Percentiles rank a stretch among this genome's conserved stretches.
phyloP scores from a whole-genome alignment of 2,329 filamentous ascomycete genomes.

The Phialophora tarda region DNA sequence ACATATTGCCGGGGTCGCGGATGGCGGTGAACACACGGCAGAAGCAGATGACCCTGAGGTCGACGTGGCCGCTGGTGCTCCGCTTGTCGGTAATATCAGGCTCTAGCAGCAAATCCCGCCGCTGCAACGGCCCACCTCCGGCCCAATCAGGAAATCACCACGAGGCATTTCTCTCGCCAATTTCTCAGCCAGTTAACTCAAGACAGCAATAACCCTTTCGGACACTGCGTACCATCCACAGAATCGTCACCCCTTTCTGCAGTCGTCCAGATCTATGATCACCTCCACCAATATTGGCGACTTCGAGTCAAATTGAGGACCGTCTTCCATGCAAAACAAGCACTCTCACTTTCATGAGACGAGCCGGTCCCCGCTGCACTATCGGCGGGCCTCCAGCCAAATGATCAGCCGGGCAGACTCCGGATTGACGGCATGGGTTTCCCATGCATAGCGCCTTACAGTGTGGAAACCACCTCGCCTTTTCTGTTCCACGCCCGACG shows the following conservation, averaged over 20 bases:
- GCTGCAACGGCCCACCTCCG: neutral
- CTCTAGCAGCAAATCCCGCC: conserved; percentile 7
- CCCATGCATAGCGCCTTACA: neutral
- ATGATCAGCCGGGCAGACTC: conserved; percentile 16
- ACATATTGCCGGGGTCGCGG: conserved; percentile 10
- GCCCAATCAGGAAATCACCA: neutral
- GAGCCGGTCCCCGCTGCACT: neutral
- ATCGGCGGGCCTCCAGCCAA: neutral
- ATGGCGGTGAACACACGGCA: conserved; percentile 14
- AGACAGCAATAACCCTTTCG: conserved; percentile 13
- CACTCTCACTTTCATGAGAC: neutral
- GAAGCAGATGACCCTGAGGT: neutral
- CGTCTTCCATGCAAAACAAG: neutral
- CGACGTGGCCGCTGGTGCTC: conserved; percentile 5
- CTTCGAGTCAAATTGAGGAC: neutral
- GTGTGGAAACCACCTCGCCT: conserved; percentile 1
- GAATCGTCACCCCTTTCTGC: neutral
- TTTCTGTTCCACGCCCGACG: neutral
- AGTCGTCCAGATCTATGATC: neutral
- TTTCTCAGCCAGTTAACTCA: conserved; percentile 9
- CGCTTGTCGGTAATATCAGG: neutral
- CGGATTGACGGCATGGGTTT: conserved; percentile 10
- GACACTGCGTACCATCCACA: neutral
- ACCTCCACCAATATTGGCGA: neutral
- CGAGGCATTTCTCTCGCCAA: neutral